Evolutionary conservation across 2,329 filamentous ascomycete species (phyloP).

Genomic region (Cladosporium sp.): DNA sequence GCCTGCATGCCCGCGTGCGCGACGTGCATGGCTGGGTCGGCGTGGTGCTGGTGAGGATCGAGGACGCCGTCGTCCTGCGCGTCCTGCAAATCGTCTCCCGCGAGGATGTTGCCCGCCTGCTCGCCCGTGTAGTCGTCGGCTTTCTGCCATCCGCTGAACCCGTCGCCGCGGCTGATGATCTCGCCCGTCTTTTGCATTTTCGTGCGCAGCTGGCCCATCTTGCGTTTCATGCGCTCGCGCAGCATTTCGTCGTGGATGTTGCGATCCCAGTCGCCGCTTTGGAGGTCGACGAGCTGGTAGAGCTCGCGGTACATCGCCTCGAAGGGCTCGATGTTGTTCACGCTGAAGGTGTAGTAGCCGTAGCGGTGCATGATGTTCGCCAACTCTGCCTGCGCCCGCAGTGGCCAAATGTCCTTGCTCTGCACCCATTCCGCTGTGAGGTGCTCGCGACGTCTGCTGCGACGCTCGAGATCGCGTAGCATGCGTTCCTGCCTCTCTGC

Average conservation of each 20-base stretch:
- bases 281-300: constrained; percentile 32
- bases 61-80: neutral
- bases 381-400: constrained; percentile 31
- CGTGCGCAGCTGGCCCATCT: constrained; percentile 34
- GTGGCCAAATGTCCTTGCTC: constrained; percentile 35
- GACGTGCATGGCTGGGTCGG: constrained; percentile 12
- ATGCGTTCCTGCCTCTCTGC: constrained; percentile 35
- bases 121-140: constrained; percentile 31
- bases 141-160: constrained; percentile 30
- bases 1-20: constrained; percentile 8
- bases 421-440: constrained; percentile 35
- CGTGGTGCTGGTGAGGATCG: constrained; percentile 12
- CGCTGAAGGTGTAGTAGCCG: constrained; percentile 30
- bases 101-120: constrained; percentile 23
- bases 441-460: constrained; percentile 33
- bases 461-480: constrained; percentile 33
- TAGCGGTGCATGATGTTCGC: constrained; percentile 36
- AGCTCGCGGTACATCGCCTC: constrained; percentile 33
- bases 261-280: constrained; percentile 32
- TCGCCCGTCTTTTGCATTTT: constrained; percentile 38
- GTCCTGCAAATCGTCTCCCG: constrained; percentile 5
- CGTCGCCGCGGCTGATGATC: constrained; percentile 30
- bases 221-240: constrained; percentile 35
- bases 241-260: constrained; percentile 33
- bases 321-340: constrained; percentile 29